Evolutionary conservation across 1,284 basidiomycete genomes (phyloP).

Genomic region (Ceratobasidium theobromae): DNA sequence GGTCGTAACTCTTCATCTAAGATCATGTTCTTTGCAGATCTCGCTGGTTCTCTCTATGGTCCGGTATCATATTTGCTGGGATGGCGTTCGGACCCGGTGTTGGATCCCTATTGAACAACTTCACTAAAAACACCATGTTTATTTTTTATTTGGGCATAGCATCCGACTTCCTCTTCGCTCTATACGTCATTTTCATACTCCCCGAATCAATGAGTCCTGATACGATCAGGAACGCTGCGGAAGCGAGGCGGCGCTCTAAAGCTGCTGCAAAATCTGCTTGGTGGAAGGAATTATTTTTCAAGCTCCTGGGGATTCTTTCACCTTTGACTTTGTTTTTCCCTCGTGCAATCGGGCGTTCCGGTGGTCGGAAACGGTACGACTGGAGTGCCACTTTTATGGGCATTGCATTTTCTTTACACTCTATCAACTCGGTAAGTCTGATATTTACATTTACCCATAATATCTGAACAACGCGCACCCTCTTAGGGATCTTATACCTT

Average conservation of each 20-base stretch:
- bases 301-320: slow-evolving; percentile 51
- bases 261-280: neutral
- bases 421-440: neutral
- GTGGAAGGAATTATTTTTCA: neutral
- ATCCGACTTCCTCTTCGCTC: slow-evolving; percentile 53
- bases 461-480: slow-evolving; percentile 2
- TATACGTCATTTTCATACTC: slow-evolving; percentile 59
- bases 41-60: slow-evolving; percentile 60
- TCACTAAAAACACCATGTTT: slow-evolving; percentile 59
- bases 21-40: slow-evolving; percentile 42
- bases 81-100: slow-evolving; percentile 68
- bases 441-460: neutral
- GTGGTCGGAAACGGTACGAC: slow-evolving; percentile 47
- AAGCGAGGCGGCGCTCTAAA: slow-evolving; percentile 1
- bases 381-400: slow-evolving; percentile 70
- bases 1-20: neutral
- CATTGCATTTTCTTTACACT: slow-evolving; percentile 46
- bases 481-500: slow-evolving; percentile 58
- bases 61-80: slow-evolving; percentile 67
- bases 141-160: slow-evolving; percentile 68
- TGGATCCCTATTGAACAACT: slow-evolving; percentile 67
- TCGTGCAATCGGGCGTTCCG: slow-evolving; percentile 30
- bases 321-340: slow-evolving; percentile 71
- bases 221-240: slow-evolving; percentile 25
- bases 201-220: slow-evolving; percentile 71